Base-by-base conservation (phyloP, 306 rosid species). In the Begonia fuchsioides region DNA sequence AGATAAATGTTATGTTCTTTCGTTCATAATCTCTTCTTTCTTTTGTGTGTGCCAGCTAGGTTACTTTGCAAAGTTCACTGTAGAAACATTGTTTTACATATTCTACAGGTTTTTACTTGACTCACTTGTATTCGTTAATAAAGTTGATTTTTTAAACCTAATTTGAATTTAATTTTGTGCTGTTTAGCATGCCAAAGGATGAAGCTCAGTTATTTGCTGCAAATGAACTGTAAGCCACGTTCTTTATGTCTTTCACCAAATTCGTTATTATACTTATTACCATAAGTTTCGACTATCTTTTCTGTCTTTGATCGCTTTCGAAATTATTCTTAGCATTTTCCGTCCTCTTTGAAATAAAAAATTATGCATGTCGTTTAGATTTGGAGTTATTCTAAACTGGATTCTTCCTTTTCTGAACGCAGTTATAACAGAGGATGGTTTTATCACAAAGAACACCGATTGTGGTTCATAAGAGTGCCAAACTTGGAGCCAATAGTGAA, bases 181-280 rank as follows among this genome's bases (percentile, higher is more conserved):
- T 63, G 47, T 75, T 69, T 20, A 92, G 98, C 66, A 82, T 92
- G 94, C 98, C 98, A 18, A 85, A 77, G 64, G 98, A 92, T 49
- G 95, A 82, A 69, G 94, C 93, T n/a, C 98, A 92, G 62, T 44
- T 82, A 63, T 76, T 69, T 59, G 96, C 96, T 16, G 79, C 94
- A 17, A 68, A 77, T 62, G 98, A 92, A 65, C 94, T 85, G 98
- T 92, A 92, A 47, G 96, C 56, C 39, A 46, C 38, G 9, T 39
- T 17, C 11, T 47, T 10, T 44, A 9, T 39, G 12, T 3, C 56
- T 16, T 58, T 44, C 14, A 39, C 46, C 32, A 61, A 15, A 43
- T 50, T 53, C 10, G 13, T 40, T 20, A 47, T 11, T 8, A 39
- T 38, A 38, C 13, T 38, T 15, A 60, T 17, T 32, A 15, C 50